Conservation (phyloP, 331 rosid species). For the Pyrus hybrid region DNA sequence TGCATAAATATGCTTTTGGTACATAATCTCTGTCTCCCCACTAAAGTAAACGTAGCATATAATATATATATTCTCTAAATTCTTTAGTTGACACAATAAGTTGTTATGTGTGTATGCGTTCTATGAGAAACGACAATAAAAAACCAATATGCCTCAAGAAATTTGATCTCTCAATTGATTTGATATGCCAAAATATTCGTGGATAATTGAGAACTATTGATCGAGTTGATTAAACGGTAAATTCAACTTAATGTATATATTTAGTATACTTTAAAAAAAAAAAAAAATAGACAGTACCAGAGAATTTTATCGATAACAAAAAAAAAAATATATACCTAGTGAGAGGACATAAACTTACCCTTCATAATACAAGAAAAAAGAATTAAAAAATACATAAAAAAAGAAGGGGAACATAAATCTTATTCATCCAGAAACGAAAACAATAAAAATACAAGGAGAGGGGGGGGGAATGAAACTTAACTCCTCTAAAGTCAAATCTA, state of each 20-base stretch:
- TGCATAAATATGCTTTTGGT: background rate
- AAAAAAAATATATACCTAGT: too few relatives aligned
- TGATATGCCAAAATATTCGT: background rate
- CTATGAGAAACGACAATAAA: background rate
- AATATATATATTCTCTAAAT: background rate
- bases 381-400: too few relatives aligned
- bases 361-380: too few relatives aligned
- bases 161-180: background rate
- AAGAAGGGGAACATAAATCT: too few relatives aligned
- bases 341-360: too few relatives aligned
- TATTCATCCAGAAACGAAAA: too few relatives aligned
- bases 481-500: too few relatives aligned
- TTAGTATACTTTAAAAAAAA: too few relatives aligned
- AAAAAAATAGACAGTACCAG: too few relatives aligned
- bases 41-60: constrained; percentile 4
- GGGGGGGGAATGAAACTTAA: too few relatives aligned
- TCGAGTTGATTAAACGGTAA: background rate
- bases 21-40: constrained; percentile 13
- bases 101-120: background rate
- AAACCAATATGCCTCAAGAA: background rate
- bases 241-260: background rate
- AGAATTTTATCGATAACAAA: too few relatives aligned
- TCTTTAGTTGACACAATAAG: background rate
- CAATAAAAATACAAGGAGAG: too few relatives aligned
- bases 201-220: background rate